A percentile compares a stretch with the other conserved stretches of the same genome.
Conservation (phyloP, 768 basidiomycete genomes). For the Hypholoma sublateritium region DNA sequence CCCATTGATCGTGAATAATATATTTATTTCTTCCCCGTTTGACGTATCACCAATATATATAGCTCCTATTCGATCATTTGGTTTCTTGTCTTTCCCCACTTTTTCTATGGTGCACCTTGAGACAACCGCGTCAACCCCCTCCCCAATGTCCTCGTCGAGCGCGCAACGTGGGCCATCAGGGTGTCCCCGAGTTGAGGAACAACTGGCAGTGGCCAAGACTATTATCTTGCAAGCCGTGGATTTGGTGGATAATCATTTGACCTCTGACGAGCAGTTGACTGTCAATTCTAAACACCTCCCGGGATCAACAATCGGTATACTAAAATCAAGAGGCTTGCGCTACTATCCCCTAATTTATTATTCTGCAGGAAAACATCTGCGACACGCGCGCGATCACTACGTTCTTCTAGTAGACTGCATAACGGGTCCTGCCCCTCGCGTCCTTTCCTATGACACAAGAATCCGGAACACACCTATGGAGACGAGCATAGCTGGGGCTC, state of each 20-base stretch:
- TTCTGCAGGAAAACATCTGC: slow-evolving; percentile 73
- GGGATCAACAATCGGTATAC: slow-evolving; percentile 83
- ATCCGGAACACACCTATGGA: slow-evolving; percentile 86
- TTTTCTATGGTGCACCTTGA: slow-evolving; percentile 24
- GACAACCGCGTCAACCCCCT: slow-evolving; percentile 10
- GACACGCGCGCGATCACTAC: slow-evolving; percentile 86
- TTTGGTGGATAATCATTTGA: slow-evolving; percentile 64
- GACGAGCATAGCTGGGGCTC: slow-evolving; percentile 58
- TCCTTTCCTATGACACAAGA: slow-evolving; percentile 76
- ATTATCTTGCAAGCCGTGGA: slow-evolving; percentile 74
- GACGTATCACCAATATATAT: slow-evolving; percentile 19
- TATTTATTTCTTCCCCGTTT: slow-evolving; percentile 16
- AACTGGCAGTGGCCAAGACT: slow-evolving; percentile 65
- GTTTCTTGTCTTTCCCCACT: slow-evolving; percentile 9
- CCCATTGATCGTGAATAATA: slow-evolving; percentile 19
- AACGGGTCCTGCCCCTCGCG: slow-evolving; percentile 40
- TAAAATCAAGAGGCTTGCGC: slow-evolving; percentile 1
- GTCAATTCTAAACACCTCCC: slow-evolving; percentile 72
- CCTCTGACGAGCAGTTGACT: slow-evolving; percentile 67
- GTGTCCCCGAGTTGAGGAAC: slow-evolving; percentile 41
- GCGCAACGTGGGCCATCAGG: slow-evolving; percentile 12
- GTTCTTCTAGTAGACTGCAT: slow-evolving; percentile 61
- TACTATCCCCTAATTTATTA: slow-evolving; percentile 3
- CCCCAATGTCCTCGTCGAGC: slow-evolving; percentile 28
- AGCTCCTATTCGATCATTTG: slow-evolving; percentile 26